A percentile compares a stretch with the other conserved stretches of the same genome.
These are phyloP conservation scores for Phalaenopsis hybrid DNA, from an alignment of 116 monocot genomes.

Conservation along the genomic window DNA sequence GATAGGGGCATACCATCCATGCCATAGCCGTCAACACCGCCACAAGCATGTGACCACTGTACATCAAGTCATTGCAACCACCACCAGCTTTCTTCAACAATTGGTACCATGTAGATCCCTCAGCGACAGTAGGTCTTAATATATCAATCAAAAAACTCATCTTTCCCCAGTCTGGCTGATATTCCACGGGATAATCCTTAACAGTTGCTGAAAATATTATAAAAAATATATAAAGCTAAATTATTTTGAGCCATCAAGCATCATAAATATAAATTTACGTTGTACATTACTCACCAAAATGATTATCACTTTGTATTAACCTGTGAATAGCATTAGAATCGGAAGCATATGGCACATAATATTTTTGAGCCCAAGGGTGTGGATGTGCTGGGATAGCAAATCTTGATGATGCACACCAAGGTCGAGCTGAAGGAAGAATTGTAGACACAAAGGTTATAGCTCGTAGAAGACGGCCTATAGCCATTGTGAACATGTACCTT, in stretches of 20 bases:
- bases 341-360: slow-evolving; percentile 75
- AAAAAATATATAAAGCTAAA: background rate
- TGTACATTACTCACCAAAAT: slow-evolving; percentile 41
- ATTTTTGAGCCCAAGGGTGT: slow-evolving; percentile 96
- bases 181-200: slow-evolving; percentile 61
- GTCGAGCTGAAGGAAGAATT: slow-evolving; percentile 80
- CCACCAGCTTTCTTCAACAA: slow-evolving; percentile 83
- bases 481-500: slow-evolving; percentile 79
- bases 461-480: slow-evolving; percentile 81
- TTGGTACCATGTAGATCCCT: slow-evolving; percentile 77
- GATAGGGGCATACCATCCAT: slow-evolving; percentile 58
- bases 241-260: background rate
- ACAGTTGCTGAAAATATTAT: slow-evolving; percentile 28
- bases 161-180: slow-evolving; percentile 74
- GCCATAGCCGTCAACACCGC: slow-evolving; percentile 96
- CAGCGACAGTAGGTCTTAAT: slow-evolving; percentile 59
- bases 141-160: slow-evolving; percentile 81
- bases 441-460: slow-evolving; percentile 81
- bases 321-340: slow-evolving; percentile 51
- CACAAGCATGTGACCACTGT: slow-evolving; percentile 97
- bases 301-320: slow-evolving; percentile 55
- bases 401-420: slow-evolving; percentile 75
- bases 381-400: slow-evolving; percentile 64
- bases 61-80: slow-evolving; percentile 92
- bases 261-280: background rate